Base-by-base conservation (phyloP, 2,329 filamentous ascomycete genomes). In the Cladosporium sp. region DNA sequence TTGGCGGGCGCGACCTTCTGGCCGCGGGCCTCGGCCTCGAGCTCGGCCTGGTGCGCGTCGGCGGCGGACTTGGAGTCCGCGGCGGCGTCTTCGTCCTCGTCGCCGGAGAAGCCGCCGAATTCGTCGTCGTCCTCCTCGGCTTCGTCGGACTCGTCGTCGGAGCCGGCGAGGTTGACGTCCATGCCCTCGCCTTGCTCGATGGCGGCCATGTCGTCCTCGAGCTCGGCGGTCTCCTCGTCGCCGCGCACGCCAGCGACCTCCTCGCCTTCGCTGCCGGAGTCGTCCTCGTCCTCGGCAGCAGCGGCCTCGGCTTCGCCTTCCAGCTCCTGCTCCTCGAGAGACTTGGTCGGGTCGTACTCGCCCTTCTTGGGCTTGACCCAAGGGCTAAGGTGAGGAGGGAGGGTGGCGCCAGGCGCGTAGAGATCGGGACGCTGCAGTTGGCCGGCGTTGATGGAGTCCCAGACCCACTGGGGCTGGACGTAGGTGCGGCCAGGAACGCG, bases 381-480 rank as follows among this genome's bases (percentile, higher is more conserved):
- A 22, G 93, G 93, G 70, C 91, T 97, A 62, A 98, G 72, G 77
- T 98, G 93, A 10, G 93, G 93, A 18, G 93, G 93, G 32, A 98
- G 77, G 60, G 89, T 85, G 14, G 91, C 86, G 14, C 93, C 93
- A 2, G 93, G 93, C 0, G 86, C 88, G 65, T 98, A 98, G 34
- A 91, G 73, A 66, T 96, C 89, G 32, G 91, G 83, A 59, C 87
- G 81, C 68, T 96, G 84, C 52, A 98, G 75, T 70, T 92, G 89
- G 57, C 89, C 89, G 43, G 93, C 88, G 68, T 98, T 98, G 68
- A 95, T 76, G 64, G 88, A 92, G 67, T 98, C 93, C 93, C 93
- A 98, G 3, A 98, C 84, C 92, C 95, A 98, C 69, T 98, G 93
- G 16, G 93, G 93, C 74, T 98, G 93, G 52, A 98, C 75, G 63